A percentile compares a stretch with the other conserved stretches of the same genome.
phyloP scores from a whole-genome alignment of 495 filamentous ascomycete genomes.

The Annulohypoxylon bovei region DNA sequence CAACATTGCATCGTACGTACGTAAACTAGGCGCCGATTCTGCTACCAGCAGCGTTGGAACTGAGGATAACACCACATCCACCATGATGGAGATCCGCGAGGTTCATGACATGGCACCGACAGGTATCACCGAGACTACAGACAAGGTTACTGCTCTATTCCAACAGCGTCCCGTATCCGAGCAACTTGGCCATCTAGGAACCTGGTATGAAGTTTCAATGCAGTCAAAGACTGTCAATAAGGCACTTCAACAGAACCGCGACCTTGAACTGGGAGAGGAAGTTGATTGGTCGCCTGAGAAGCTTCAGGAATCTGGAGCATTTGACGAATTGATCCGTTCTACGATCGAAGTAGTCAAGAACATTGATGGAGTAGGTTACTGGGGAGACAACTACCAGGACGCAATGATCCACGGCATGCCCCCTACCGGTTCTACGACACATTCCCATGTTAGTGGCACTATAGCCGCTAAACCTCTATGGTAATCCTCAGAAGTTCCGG shows the following conservation, averaged over 20 bases:
- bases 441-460: not conserved
- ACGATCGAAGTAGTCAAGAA: conserved; percentile 45
- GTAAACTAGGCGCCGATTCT: conserved; percentile 18
- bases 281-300: conserved; percentile 48
- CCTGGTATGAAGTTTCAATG: conserved; percentile 57
- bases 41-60: not conserved
- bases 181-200: conserved; percentile 18
- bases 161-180: conserved; percentile 1
- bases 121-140: not conserved
- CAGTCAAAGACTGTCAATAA: conserved; percentile 42
- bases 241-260: conserved; percentile 50
- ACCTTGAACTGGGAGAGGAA: conserved; percentile 52
- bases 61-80: conserved; percentile 10
- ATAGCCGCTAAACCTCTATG: not conserved
- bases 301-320: conserved; percentile 36
- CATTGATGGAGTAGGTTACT: conserved; percentile 51
- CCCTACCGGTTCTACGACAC: not conserved
- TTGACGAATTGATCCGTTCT: conserved; percentile 43
- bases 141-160: not conserved
- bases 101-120: conserved; percentile 48
- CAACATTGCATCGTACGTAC: conserved; percentile 37
- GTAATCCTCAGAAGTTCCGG: not conserved
- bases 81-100: conserved; percentile 53
- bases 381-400: conserved; percentile 43
- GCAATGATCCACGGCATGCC: conserved; percentile 5